These are phyloP conservation scores for Coriolopsis trogii DNA, from an alignment of 1,284 basidiomycete genomes.

Conservation along the genomic window DNA sequence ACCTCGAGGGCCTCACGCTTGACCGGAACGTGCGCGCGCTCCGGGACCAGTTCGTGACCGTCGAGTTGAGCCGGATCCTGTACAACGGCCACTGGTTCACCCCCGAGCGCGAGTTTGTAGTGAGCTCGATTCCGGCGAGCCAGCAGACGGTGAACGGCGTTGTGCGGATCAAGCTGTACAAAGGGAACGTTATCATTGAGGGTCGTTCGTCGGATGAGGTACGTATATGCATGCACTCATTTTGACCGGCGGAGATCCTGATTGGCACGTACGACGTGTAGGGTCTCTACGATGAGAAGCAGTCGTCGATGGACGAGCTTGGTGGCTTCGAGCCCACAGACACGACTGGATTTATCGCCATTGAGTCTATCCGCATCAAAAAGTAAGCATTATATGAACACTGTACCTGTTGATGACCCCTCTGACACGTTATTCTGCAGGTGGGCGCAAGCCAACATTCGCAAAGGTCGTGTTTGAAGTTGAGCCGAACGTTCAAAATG, in stretches of 20 bases:
- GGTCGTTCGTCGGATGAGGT: conserved; percentile 90
- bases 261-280: conserved; percentile 35
- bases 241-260: not conserved
- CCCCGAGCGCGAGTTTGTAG: conserved; percentile 95
- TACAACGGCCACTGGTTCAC: conserved; percentile 99
- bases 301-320: conserved; percentile 99
- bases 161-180: conserved; percentile 91
- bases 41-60: conserved; percentile 93
- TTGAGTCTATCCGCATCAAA: conserved; percentile 95
- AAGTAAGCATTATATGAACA: conserved; percentile 60
- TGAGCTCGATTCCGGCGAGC: conserved; percentile 86
- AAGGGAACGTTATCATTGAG: conserved; percentile 95
- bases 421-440: conserved; percentile 38
- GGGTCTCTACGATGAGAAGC: conserved; percentile 94
- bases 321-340: conserved; percentile 96
- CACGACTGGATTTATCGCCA: conserved; percentile 92
- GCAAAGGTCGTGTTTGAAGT: conserved; percentile 56
- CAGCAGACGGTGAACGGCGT: conserved; percentile 96
- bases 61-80: conserved; percentile 88
- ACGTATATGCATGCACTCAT: conserved; percentile 16
- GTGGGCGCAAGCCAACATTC: conserved; percentile 84
- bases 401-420: not conserved
- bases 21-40: conserved; percentile 96
- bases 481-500: not conserved
- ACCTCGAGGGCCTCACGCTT: conserved; percentile 95